Percentiles rank a stretch among this genome's conserved stretches.
phyloP scores from a whole-genome alignment of 169 alveolate species.

The Plasmodium blacklocki region DNA sequence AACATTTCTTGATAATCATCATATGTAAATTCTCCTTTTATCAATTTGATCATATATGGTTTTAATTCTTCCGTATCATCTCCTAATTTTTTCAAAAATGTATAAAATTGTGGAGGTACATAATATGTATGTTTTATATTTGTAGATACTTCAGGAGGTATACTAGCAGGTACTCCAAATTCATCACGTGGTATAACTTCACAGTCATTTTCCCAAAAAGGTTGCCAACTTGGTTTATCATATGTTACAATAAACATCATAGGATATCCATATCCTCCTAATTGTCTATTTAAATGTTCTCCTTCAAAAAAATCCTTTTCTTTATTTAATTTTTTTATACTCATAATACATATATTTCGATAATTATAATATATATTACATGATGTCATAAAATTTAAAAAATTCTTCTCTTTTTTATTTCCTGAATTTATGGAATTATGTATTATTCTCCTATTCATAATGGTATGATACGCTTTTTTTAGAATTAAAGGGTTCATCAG shows the following conservation, averaged over 20 bases:
- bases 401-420: too few species aligned
- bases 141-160: conserved; percentile 87
- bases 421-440: too few species aligned
- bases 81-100: conserved; percentile 91
- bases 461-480: too few species aligned
- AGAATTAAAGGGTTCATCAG: too few species aligned
- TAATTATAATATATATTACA: neutral
- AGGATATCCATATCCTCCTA: conserved; percentile 84
- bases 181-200: conserved; percentile 87
- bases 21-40: conserved; percentile 88
- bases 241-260: conserved; percentile 82
- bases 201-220: conserved; percentile 81
- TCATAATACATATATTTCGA: neutral
- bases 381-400: too few species aligned
- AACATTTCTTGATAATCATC: conserved; percentile 93
- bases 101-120: conserved; percentile 93
- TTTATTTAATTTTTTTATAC: neutral
- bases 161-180: conserved; percentile 83
- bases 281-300: conserved; percentile 45
- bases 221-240: conserved; percentile 86
- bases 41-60: conserved; percentile 90
- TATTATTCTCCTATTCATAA: too few species aligned
- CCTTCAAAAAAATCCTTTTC: conserved; percentile 46
- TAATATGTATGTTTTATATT: conserved; percentile 85
- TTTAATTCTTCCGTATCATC: conserved; percentile 91